Base-by-base conservation (phyloP, 495 filamentous ascomycete genomes). In the Talaromyces wortmannii region DNA sequence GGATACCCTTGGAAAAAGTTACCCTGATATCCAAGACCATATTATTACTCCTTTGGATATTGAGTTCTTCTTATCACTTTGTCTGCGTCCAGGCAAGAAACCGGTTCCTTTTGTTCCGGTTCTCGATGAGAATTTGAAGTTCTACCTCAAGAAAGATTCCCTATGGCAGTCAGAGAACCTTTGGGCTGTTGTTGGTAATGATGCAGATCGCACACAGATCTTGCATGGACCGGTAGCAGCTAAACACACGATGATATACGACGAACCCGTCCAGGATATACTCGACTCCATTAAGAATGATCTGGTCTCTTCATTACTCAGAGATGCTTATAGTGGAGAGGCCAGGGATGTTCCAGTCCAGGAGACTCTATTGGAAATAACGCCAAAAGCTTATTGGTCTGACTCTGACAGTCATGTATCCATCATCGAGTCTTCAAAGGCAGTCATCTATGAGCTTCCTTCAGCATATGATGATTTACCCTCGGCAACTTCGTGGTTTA, bases 311-410 rank as follows among this genome's bases (percentile, higher is more conserved):
- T 73, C 74, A 48, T 73, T 98, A 48, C 83, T 87, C 18, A 77
- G 80, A 56, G 92, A 97, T 67, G 68, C 92, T 17, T 97, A 98
- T 62, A 74, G 63, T 30, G 83, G 81, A 43, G 80, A 92, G 46
- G 83, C 86, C 45, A 78, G 78, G 30, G 74, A 80, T 31, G 87
- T 97, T 33, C 94, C 94, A 2, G 78, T 85, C 42, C 82, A 92
- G 47, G 94, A 98, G 23, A 23, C 23, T 23, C 4, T 23, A 23
- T 23, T 23, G 23, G 23, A 23, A 1, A 23, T 23, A 23, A 23
- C 23, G 23, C 23, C 23, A 23, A 23, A 23, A 23, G 2, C 23
- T 23, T 4, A 23, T 23, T 23, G 23, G 23, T 23, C 23, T 23
- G 23, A 23, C 23, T 23, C 23, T 1, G 23, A 23, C 23, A 4